Base-by-base conservation (phyloP, 2,329 filamentous ascomycete genomes). In the Apiospora pterosperma region DNA sequence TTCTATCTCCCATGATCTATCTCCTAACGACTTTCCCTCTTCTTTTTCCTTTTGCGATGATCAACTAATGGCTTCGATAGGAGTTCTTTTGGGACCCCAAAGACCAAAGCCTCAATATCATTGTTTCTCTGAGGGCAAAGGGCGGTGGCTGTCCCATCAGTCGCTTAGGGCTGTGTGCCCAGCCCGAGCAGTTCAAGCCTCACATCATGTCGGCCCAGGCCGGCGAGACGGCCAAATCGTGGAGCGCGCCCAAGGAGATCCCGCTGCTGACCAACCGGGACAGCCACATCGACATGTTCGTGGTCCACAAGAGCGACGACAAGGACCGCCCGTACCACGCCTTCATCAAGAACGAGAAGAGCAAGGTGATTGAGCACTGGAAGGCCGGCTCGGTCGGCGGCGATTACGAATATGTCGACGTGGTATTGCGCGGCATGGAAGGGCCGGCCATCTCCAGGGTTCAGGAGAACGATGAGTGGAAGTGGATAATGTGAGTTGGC, bases 311-410 rank as follows among this genome's bases (percentile, higher is more conserved):
- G 8, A 59, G 62, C 16, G 65, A 39, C 19, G n/a, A 63, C 4
- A 62, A 65, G 4, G 70, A 66, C 6, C 64, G 68, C 6, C n/a
- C 59, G 12, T 63, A 63, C 31, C 58, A 62, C 21, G 61, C 68
- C 1, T 63, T 67, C 14, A 65, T 67, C 1, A 61, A 68, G 19
- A 44, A 63, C 41, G 36, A 52, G 6, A 23, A 41, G 1, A 41
- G 62, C 23, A 42, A 63, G 21, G 65, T 67, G 1, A 65, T 69
- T 1, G 34, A 68, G 2, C 38, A 52, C 2, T 39, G 68, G 1
- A 63, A 62, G 44, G 66, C 69, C 7, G 65, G 62, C 4, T 4
- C 28, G 1, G 38, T 69, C 14, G 48, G 52, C 5, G 69, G 62
- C 21, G 31, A 21, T 5, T 63, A 55, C 39, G 39, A 63, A 8